Evolutionary conservation across 345 rosid species (phyloP), one percentile per base, ranked within the genome.

Genomic region (Corchorus olitorius): DNA sequence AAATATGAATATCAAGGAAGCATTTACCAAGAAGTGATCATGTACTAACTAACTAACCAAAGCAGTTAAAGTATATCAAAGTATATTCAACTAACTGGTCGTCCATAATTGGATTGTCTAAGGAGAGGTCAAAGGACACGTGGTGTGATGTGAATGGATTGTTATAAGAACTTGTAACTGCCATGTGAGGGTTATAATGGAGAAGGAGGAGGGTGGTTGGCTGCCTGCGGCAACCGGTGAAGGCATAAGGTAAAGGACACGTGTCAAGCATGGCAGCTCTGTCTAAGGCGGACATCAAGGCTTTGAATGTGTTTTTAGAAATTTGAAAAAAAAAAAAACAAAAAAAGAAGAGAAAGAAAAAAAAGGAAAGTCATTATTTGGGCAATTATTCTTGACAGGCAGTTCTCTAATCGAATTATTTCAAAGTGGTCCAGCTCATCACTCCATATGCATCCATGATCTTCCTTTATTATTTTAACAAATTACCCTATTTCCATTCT

Each of bases 261-360:
- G 81, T 83, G 81, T 45, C 79, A 65, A n/a, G 45, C 77, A 75
- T 33, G 71, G 46, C 48, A 39, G 49, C 75, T 72, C 22, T 66
- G 67, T 74, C 62, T 19, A 19, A 58, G 81, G 79, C 83, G 77
- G 74, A 83, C 53, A 72, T 80, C 76, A 75, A 76, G 84, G 68
- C 81, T 78, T 68, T 79, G 64, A 84, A 77, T 73, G 70, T 76
- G 33, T 56, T 19, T 8, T 54, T 17, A 27, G 3, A 52, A 15
- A 0, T 2, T 39, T 39, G n/a, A 3, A 39, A 39, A 39, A 3
- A 39, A 39, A 39, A 39, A 39, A 39, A 39, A 39, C 6, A 39
- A 39, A 39, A 6, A 39, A 39, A 67, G 73, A 39, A 39, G 27
- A 39, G 63, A 65, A 73, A 34, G 9, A 8, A 3, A 15, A 52